phyloP scores from a whole-genome alignment of 192 early-diverging fungal genomes.

The Chytriomyces confervae region DNA sequence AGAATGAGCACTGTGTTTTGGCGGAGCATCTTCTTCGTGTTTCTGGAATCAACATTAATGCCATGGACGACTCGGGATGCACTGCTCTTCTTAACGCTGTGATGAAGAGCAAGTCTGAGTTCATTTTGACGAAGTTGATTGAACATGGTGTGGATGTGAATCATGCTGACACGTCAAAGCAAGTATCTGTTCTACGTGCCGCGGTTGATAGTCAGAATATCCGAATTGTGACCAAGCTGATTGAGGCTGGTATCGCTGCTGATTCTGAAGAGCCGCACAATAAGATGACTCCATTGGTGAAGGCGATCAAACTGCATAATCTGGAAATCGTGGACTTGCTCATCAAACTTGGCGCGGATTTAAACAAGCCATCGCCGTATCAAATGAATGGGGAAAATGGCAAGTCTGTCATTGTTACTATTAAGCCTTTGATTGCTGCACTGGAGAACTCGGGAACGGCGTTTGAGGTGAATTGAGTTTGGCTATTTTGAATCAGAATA shows the following conservation, averaged over 20 bases:
- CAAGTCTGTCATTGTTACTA: background rate
- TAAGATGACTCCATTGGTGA: constrained; percentile 44
- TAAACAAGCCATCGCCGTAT: constrained; percentile 5
- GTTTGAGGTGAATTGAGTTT: background rate
- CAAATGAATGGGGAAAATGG: constrained; percentile 19
- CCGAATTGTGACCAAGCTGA: constrained; percentile 36
- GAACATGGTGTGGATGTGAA: constrained; percentile 11
- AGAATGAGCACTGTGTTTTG: constrained; percentile 39
- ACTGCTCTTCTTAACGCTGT: constrained; percentile 54
- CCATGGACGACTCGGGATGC: constrained; percentile 43
- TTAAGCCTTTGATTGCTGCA: background rate
- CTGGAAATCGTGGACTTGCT: constrained; percentile 22
- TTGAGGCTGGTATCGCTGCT: constrained; percentile 34
- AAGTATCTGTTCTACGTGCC: constrained; percentile 30
- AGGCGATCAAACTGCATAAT: constrained; percentile 35
- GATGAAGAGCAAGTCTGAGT: constrained; percentile 4
- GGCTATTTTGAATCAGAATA: too few species aligned
- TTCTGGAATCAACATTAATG: constrained; percentile 1
- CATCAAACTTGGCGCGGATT: constrained; percentile 1
- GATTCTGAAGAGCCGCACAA: constrained; percentile 31
- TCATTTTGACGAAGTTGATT: constrained; percentile 39
- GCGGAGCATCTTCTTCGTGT: constrained; percentile 36
- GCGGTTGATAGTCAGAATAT: constrained; percentile 33
- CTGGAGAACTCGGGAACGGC: background rate
- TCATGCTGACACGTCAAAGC: constrained; percentile 29